Conservation (phyloP, 2,329 filamentous ascomycete genomes). For the Dryadomyces quercivorus region DNA sequence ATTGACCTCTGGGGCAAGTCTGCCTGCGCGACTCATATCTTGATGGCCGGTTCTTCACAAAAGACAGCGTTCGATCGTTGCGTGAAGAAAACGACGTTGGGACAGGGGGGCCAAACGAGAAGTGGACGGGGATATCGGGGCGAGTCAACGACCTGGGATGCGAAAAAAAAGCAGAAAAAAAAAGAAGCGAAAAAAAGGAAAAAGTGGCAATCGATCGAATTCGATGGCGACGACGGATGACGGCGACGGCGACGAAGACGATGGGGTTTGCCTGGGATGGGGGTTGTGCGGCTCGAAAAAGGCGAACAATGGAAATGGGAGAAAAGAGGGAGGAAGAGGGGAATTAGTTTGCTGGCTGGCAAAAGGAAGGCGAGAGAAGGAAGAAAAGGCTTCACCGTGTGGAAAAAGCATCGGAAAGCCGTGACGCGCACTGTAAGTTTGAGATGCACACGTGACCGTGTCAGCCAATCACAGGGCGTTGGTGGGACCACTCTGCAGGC, state of each 20-base stretch:
- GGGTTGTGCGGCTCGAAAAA: not conserved
- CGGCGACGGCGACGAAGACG: not conserved
- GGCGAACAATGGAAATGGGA: not conserved
- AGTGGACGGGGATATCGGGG: not conserved
- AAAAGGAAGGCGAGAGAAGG: not conserved
- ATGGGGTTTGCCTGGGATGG: not conserved
- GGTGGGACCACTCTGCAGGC: not conserved
- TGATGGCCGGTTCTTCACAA: conserved; percentile 26
- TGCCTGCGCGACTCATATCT: conserved; percentile 93
- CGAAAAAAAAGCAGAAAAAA: conserved; percentile 4
- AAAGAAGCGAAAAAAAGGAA: not conserved
- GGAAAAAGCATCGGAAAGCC: not conserved
- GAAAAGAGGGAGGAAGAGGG: not conserved
- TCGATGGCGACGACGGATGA: not conserved
- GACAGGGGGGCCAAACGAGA: not conserved
- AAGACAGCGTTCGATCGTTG: not conserved
- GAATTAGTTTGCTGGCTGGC: not conserved
- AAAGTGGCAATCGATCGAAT: not conserved
- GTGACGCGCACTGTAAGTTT: not conserved
- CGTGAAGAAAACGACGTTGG: not conserved
- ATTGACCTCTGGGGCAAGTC: conserved; percentile 99
- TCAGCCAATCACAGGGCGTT: not conserved
- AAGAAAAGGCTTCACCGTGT: conserved; percentile 2
- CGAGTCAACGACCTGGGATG: not conserved
- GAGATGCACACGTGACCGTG: not conserved